phyloP scores from a whole-genome alignment of 306 rosid genomes.

The Aeschynomene evenia region DNA sequence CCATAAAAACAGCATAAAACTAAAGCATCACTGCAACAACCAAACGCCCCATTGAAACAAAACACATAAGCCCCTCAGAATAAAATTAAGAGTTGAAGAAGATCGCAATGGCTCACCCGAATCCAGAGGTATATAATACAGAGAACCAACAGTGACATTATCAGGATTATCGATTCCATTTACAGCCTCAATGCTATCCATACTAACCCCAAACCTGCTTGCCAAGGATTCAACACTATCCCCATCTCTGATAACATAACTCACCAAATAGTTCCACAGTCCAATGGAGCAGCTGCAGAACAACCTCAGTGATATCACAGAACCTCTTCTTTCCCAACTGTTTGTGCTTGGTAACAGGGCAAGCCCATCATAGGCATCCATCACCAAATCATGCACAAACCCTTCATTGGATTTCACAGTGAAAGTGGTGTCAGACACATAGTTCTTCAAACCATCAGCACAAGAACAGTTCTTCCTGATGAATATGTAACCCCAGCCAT shows the following conservation, averaged over 20 bases:
- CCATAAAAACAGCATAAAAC: neutral
- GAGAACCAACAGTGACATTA: slow-evolving; percentile 80
- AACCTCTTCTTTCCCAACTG: slow-evolving; percentile 47
- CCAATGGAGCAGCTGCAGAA: slow-evolving; percentile 90
- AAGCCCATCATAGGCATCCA: slow-evolving; percentile 78
- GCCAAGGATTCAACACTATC: slow-evolving; percentile 79
- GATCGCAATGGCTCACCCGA: slow-evolving; percentile 58
- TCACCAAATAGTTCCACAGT: slow-evolving; percentile 85
- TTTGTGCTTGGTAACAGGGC: slow-evolving; percentile 62
- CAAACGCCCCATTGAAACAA: neutral
- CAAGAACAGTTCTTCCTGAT: slow-evolving; percentile 88
- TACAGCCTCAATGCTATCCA: slow-evolving; percentile 84
- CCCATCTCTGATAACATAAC: slow-evolving; percentile 88
- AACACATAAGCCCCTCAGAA: neutral
- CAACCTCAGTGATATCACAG: slow-evolving; percentile 76
- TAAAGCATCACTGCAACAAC: neutral
- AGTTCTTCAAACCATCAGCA: slow-evolving; percentile 48
- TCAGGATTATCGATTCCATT: slow-evolving; percentile 77
- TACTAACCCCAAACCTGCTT: slow-evolving; percentile 91
- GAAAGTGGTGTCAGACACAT: slow-evolving; percentile 68
- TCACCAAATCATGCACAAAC: slow-evolving; percentile 57
- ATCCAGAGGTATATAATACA: slow-evolving; percentile 83
- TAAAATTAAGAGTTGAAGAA: neutral
- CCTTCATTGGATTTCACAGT: slow-evolving; percentile 75
- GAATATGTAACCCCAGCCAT: slow-evolving; percentile 60